Evolutionary conservation across 768 basidiomycete species (phyloP), one percentile per base, ranked within the genome.

Genomic region (Russula abietina): DNA sequence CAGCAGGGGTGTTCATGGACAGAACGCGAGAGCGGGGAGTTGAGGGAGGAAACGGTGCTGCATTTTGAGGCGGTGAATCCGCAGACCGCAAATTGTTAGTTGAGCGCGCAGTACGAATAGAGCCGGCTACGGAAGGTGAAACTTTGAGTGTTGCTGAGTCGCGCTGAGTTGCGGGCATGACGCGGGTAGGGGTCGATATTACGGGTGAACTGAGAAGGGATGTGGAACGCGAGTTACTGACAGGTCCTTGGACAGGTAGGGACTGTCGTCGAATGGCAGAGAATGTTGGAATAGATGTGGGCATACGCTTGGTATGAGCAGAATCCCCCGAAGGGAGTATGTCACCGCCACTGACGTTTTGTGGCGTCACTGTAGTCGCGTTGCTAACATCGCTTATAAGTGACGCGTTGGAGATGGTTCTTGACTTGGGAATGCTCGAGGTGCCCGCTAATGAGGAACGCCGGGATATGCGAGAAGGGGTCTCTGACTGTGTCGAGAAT

Each of bases 391-490:
- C 71, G 60, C 79, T 80, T 41, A 73, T 67, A 38, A 78, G 68
- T 6, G 79, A 80, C 48, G 80, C 81, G 66, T 75, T 81, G 19
- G 83, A 86, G 62, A 77, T 74, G 16, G 81, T 75, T 24, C 83
- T 77, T 26, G 84, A 79, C 72, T 86, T 86, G 10, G 76, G 73
- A 57, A 75, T 68, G 57, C 75, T 75, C 8, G 74, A 68, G 16
- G 64, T 64, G 59, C 73, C 71, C n/a, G 76, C 65, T 61, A 76
- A 68, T 39, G 80, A 80, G 55, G 81, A 80, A 59, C 79, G 75
- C 43, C 81, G 75, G 51, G 83, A 75, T 24, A 83, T 71, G 45
- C 83, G 83, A 59, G 80, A 76, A 43, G 83, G 83, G 17, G 82
- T 71, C 65, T 84, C 83, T 49, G 85, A 86, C 16, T 81, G 81